Evolutionary conservation across 306 rosid genomes (phyloP).

Genomic region (Cucumis sativus): DNA sequence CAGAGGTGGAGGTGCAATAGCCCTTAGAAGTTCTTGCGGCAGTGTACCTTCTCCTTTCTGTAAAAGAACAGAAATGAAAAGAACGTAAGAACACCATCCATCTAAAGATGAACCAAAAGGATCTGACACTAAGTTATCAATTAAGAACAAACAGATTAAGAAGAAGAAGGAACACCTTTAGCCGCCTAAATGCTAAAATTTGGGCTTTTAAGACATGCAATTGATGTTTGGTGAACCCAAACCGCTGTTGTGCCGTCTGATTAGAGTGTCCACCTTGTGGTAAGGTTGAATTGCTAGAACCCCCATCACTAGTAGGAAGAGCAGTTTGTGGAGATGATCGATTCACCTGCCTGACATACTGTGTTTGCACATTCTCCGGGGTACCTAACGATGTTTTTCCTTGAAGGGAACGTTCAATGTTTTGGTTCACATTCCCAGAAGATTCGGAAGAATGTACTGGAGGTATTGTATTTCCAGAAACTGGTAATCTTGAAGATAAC

Average conservation of each 20-base stretch:
- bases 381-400: slow-evolving; percentile 33
- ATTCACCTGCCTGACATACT: slow-evolving; percentile 40
- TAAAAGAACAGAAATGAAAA: slow-evolving; percentile 22
- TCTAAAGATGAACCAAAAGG: background rate
- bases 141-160: background rate
- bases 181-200: slow-evolving; percentile 87
- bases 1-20: slow-evolving; percentile 84
- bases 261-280: slow-evolving; percentile 39
- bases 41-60: slow-evolving; percentile 91
- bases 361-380: slow-evolving; percentile 47
- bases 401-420: slow-evolving; percentile 38
- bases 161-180: slow-evolving; percentile 48
- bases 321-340: slow-evolving; percentile 55
- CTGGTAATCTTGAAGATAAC: slow-evolving; percentile 42
- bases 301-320: slow-evolving; percentile 42
- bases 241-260: slow-evolving; percentile 43
- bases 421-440: slow-evolving; percentile 38
- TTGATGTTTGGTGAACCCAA: slow-evolving; percentile 77
- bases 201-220: slow-evolving; percentile 96
- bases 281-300: slow-evolving; percentile 28
- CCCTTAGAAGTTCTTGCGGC: slow-evolving; percentile 86
- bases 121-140: background rate
- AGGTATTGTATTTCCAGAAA: slow-evolving; percentile 61
- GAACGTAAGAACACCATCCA: slow-evolving; percentile 14
- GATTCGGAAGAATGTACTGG: slow-evolving; percentile 46